Evolutionary conservation across 1,284 basidiomycete species (phyloP).

Genomic region (Filobasidium uniguttulatum): DNA sequence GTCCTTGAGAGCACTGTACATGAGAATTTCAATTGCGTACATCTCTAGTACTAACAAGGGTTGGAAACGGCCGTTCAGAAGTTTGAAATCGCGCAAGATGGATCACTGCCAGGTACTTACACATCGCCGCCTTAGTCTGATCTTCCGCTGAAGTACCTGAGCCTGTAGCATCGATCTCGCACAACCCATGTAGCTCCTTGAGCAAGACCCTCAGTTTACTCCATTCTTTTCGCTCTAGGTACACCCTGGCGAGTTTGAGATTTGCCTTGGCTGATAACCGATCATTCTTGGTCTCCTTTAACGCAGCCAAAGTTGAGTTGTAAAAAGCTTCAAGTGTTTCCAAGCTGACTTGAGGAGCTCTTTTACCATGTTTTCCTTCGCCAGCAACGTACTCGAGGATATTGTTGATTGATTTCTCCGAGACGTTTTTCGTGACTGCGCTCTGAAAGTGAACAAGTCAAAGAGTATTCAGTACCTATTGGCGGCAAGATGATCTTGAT

Average conservation of each 20-base stretch:
- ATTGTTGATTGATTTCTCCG: conserved; percentile 96
- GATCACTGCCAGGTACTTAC: conserved; percentile 29
- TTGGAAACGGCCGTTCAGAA: background rate
- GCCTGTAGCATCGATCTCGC: conserved; percentile 28
- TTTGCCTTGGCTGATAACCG: conserved; percentile 90
- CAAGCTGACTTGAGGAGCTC: conserved; percentile 52
- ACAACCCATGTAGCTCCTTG: conserved; percentile 39
- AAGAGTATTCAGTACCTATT: background rate
- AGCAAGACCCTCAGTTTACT: conserved; percentile 55
- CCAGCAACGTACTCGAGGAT: conserved; percentile 93
- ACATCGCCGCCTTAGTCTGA: conserved; percentile 35
- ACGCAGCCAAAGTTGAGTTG: conserved; percentile 74
- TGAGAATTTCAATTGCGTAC: conserved; percentile 96
- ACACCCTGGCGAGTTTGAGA: conserved; percentile 90
- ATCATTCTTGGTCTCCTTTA: conserved; percentile 94
- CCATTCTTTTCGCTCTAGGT: conserved; percentile 92
- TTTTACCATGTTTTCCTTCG: conserved; percentile 47
- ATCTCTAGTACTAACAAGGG: conserved; percentile 64
- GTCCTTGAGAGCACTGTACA: conserved; percentile 94
- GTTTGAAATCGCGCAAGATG: background rate
- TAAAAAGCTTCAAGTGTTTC: conserved; percentile 89
- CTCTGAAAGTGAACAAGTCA: conserved; percentile 16
- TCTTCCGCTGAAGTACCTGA: conserved; percentile 34
- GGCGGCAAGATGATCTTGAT: too few species aligned
- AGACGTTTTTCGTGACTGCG: conserved; percentile 42